These are phyloP conservation scores for Hericium coralloides DNA, from an alignment of 768 basidiomycete genomes.

Conservation along the genomic window DNA sequence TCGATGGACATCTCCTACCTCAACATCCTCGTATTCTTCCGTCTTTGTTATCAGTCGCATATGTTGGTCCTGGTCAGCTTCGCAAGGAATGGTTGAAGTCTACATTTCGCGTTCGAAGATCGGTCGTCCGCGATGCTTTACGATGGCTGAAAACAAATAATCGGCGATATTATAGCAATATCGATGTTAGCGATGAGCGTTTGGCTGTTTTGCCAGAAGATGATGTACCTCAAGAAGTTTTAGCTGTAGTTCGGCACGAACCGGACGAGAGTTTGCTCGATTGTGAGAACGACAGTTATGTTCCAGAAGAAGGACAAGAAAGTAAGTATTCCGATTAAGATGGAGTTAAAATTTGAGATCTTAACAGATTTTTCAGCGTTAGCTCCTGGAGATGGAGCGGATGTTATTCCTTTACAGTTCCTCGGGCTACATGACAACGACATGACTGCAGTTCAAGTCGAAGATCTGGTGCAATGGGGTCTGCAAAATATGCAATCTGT, in stretches of 20 bases:
- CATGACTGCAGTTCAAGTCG: constrained; percentile 12
- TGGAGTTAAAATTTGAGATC: too few species aligned
- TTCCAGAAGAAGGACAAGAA: too few species aligned
- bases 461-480: constrained; percentile 19
- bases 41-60: constrained; percentile 26
- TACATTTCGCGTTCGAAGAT: constrained; percentile 26
- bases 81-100: constrained; percentile 20
- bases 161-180: constrained; percentile 20
- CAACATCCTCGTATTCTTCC: constrained; percentile 16
- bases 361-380: too few species aligned
- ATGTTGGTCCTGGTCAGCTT: constrained; percentile 22
- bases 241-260: constrained; percentile 12
- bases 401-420: constrained; percentile 23
- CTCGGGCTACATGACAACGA: constrained; percentile 22
- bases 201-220: constrained; percentile 24
- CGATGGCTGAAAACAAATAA: constrained; percentile 30
- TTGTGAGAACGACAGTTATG: too few species aligned
- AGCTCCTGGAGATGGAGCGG: too few species aligned
- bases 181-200: constrained; percentile 16
- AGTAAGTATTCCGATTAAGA: too few species aligned
- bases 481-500: constrained; percentile 18
- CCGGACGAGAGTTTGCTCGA: too few species aligned
- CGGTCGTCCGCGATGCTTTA: constrained; percentile 22
- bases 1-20: neutral
- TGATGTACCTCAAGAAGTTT: constrained; percentile 25